A percentile compares a stretch with the other conserved stretches of the same genome.
These are phyloP conservation scores for Pseudogymnoascus sp. DNA, from an alignment of 2,329 filamentous ascomycete species.

Conservation along the genomic window DNA sequence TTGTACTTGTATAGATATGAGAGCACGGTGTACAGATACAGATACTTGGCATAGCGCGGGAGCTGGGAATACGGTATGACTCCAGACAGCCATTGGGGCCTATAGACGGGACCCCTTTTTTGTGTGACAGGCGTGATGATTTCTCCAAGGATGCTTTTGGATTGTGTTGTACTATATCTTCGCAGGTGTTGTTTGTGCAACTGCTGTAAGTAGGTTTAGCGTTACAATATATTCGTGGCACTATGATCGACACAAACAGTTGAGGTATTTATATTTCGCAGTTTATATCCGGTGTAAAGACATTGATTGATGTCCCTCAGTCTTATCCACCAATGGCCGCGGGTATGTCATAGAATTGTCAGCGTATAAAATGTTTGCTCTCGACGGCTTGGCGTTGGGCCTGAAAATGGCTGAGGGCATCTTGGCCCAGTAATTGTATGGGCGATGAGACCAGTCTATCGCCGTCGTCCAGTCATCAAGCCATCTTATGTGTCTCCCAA, in stretches of 20 bases:
- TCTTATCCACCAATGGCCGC: not conserved
- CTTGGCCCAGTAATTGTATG: not conserved
- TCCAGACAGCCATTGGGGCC: not conserved
- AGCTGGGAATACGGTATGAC: not conserved
- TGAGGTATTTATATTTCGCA: not conserved
- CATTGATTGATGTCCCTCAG: not conserved
- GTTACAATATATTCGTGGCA: not conserved
- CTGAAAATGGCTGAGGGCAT: not conserved
- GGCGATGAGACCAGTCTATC: not conserved
- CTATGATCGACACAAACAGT: not conserved
- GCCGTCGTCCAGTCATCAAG: not conserved
- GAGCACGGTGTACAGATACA: not conserved
- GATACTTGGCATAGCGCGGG: not conserved
- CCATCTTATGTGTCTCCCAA: not conserved
- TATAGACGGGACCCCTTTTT: not conserved
- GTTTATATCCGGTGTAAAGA: not conserved
- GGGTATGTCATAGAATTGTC: conserved; percentile 2
- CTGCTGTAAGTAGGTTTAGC: not conserved
- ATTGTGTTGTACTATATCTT: not conserved
- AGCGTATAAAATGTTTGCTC: not conserved
- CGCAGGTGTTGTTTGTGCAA: not conserved
- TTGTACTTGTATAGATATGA: conserved; percentile 17
- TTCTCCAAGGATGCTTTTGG: not conserved
- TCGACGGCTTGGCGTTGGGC: not conserved
- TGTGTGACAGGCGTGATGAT: not conserved